Percentiles rank a stretch among this genome's conserved stretches.
Evolutionary conservation across 2,329 filamentous ascomycete genomes (phyloP).

Genomic region (Penicillium sp.): DNA sequence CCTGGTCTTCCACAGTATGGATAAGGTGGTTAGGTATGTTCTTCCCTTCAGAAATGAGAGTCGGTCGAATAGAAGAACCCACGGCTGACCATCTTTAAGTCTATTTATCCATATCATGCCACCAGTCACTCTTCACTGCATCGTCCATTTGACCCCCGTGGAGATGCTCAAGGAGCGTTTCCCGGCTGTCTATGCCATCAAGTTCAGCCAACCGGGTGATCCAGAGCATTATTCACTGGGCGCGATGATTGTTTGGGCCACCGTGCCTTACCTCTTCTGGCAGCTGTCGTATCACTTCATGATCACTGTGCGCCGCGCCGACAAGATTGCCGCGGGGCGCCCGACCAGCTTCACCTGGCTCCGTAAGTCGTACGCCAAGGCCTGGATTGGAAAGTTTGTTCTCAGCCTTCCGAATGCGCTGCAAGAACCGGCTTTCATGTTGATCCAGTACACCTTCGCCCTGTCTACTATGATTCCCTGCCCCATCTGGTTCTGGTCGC

Average conservation of each 20-base stretch:
- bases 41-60: background rate
- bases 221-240: slow-evolving; percentile 75
- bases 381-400: slow-evolving; percentile 84
- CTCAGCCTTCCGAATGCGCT: slow-evolving; percentile 71
- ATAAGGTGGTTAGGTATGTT: slow-evolving; percentile 83
- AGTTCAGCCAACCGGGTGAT: slow-evolving; percentile 66
- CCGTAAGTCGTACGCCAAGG: slow-evolving; percentile 84
- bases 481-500: slow-evolving; percentile 90
- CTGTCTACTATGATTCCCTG: slow-evolving; percentile 92
- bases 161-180: slow-evolving; percentile 70
- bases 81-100: slow-evolving; percentile 46
- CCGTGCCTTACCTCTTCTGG: slow-evolving; percentile 89
- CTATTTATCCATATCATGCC: slow-evolving; percentile 99
- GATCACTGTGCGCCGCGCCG: slow-evolving; percentile 90
- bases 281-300: slow-evolving; percentile 91
- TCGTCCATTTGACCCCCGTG: slow-evolving; percentile 77
- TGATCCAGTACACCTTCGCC: slow-evolving; percentile 91
- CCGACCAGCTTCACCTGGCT: slow-evolving; percentile 98
- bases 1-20: slow-evolving; percentile 95
- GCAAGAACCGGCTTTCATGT: slow-evolving; percentile 91
- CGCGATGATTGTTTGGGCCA: slow-evolving; percentile 93
- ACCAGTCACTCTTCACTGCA: slow-evolving; percentile 86
- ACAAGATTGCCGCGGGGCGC: slow-evolving; percentile 92
- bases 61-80: background rate
- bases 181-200: slow-evolving; percentile 83